Conservation (phyloP, 768 basidiomycete genomes). For the Dioszegia aurantiaca region DNA sequence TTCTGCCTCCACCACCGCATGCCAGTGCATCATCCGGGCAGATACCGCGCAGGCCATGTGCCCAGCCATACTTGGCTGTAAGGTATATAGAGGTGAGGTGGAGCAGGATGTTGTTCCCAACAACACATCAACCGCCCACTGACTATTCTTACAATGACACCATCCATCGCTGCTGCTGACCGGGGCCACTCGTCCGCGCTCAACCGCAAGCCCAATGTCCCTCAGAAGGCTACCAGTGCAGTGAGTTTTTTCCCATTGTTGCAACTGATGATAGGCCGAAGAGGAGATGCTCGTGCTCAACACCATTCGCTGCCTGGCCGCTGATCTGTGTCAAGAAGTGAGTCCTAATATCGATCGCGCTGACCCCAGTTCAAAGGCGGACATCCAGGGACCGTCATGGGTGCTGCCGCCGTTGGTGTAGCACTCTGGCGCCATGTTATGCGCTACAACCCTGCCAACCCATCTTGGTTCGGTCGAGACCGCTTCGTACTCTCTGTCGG, state of each 20-base stretch:
- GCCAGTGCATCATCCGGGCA: neutral
- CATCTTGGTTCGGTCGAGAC: constrained; percentile 51
- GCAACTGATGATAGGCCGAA: constrained; percentile 20
- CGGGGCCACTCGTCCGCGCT: constrained; percentile 7
- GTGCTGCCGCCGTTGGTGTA: constrained; percentile 51
- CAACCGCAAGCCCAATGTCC: constrained; percentile 18
- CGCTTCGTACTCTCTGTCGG: constrained; percentile 50
- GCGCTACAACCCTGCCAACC: constrained; percentile 51
- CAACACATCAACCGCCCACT: neutral
- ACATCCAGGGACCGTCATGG: constrained; percentile 53
- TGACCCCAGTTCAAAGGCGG: constrained; percentile 47
- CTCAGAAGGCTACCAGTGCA: constrained; percentile 13
- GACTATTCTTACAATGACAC: constrained; percentile 12
- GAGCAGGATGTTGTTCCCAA: too few species aligned
- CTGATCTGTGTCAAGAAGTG: constrained; percentile 48
- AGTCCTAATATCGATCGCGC: neutral
- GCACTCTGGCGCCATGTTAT: constrained; percentile 50
- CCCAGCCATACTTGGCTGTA: neutral
- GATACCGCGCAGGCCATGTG: too few species aligned
- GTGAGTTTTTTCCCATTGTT: neutral
- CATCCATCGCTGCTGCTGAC: constrained; percentile 20
- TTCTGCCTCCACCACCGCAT: neutral
- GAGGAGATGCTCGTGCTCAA: constrained; percentile 47
- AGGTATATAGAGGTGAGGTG: neutral
- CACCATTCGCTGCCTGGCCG: constrained; percentile 48